These are phyloP conservation scores for Eucalyptus regnans DNA, from an alignment of 345 rosid genomes.

Conservation along the genomic window DNA sequence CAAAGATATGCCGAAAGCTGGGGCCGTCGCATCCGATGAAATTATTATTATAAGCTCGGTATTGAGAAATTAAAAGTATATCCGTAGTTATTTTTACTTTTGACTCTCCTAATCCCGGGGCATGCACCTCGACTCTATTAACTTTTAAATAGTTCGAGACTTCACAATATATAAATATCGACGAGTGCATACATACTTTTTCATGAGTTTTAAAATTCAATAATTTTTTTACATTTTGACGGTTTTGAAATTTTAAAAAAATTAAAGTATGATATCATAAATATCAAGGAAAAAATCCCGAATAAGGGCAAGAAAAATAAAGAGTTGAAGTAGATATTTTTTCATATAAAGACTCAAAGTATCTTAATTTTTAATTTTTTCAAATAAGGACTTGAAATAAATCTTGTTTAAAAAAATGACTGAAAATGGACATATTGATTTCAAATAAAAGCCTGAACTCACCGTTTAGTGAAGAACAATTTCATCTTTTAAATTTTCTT, in stretches of 20 bases:
- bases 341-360: neutral
- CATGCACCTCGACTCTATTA: neutral
- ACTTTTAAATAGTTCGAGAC: neutral
- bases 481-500: neutral
- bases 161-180: no score
- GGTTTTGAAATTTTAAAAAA: neutral
- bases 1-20: neutral
- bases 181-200: neutral
- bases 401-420: accelerated
- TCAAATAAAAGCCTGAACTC: accelerated
- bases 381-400: accelerated
- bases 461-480: neutral
- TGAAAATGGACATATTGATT: no score
- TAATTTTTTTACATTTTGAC: no score
- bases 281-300: no score
- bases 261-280: no score
- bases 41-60: neutral
- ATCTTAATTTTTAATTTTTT: accelerated
- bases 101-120: neutral
- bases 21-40: neutral
- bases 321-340: neutral
- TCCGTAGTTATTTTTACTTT: neutral
- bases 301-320: no score
- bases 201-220: neutral
- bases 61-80: neutral